These are phyloP conservation scores for Camellia oleifera DNA, from an alignment of 179 eudicot species.

Conservation along the genomic window DNA sequence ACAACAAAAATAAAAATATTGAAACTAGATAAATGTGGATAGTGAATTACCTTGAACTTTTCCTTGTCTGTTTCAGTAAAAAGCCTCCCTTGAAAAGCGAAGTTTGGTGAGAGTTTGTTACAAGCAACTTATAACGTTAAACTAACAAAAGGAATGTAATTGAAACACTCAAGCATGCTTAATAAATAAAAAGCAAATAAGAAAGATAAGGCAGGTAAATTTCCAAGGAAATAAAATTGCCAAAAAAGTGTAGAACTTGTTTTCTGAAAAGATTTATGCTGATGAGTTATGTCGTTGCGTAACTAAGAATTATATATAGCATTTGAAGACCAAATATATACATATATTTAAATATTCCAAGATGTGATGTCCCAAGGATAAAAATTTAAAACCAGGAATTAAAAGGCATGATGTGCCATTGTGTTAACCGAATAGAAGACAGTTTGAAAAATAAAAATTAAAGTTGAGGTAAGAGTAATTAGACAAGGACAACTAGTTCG, in stretches of 20 bases:
- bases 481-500: background rate
- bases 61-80: slow-evolving; percentile 54
- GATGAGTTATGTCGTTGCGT: background rate
- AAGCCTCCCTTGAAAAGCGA: slow-evolving; percentile 74
- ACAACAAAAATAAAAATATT: background rate
- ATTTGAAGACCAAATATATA: background rate
- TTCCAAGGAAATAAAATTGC: background rate
- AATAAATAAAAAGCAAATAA: background rate
- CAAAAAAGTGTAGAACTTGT: background rate
- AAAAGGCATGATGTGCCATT: background rate
- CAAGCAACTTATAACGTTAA: slow-evolving; percentile 16
- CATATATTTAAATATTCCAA: background rate
- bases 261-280: background rate
- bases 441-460: background rate
- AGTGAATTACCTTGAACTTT: slow-evolving; percentile 58
- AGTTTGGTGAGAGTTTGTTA: slow-evolving; percentile 86
- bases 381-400: background rate
- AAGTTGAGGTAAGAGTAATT: background rate
- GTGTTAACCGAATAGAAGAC: background rate
- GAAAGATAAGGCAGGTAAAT: background rate
- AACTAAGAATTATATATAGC: background rate
- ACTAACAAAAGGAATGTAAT: slow-evolving; percentile 3
- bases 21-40: background rate
- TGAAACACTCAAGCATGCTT: background rate
- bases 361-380: background rate